Evolutionary conservation across 805 yeast genomes (phyloP).

Genomic region (Wickerhamomyces bisporus): DNA sequence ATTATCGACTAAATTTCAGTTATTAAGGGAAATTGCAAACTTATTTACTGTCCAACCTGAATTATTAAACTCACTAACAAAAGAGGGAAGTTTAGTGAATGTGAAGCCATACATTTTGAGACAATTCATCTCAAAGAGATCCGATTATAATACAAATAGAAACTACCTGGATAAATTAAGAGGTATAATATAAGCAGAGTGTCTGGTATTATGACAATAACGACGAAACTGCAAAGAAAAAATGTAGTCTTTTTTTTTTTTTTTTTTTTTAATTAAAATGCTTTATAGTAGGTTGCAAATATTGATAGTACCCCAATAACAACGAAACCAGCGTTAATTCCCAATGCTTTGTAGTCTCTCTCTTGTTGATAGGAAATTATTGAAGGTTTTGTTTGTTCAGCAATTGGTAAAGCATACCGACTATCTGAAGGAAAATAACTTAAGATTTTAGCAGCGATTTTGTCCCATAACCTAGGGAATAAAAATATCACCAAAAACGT

Average conservation of each 20-base stretch:
- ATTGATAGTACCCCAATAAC: constrained; percentile 11
- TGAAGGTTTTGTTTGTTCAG: constrained; percentile 10
- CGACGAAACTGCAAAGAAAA: too few species aligned
- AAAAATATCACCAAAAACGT: constrained; percentile 22
- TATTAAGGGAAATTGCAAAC: constrained; percentile 77
- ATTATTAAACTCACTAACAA: constrained; percentile 67
- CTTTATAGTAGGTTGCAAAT: constrained; percentile 17
- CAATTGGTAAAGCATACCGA: constrained; percentile 16
- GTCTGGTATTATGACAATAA: too few species aligned
- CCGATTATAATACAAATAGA: constrained; percentile 55
- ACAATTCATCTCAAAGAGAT: constrained; percentile 61
- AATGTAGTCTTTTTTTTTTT: not conserved
- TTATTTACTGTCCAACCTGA: constrained; percentile 82
- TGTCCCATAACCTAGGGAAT: constrained; percentile 25
- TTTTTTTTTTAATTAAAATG: constrained; percentile 9
- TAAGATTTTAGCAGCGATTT: constrained; percentile 4
- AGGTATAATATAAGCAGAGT: constrained; percentile 16
- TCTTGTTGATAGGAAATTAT: not conserved
- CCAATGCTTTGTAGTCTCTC: constrained; percentile 12
- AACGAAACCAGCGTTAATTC: constrained; percentile 6
- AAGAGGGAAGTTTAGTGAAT: constrained; percentile 71
- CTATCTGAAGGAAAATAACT: not conserved
- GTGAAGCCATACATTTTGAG: constrained; percentile 59
- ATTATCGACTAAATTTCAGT: constrained; percentile 57
- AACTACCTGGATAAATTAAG: constrained; percentile 21